Evolutionary conservation across 1,139 yeast genomes (phyloP), one percentile per base, ranked within the genome.

Genomic region (Suhomyces panamericanus): DNA sequence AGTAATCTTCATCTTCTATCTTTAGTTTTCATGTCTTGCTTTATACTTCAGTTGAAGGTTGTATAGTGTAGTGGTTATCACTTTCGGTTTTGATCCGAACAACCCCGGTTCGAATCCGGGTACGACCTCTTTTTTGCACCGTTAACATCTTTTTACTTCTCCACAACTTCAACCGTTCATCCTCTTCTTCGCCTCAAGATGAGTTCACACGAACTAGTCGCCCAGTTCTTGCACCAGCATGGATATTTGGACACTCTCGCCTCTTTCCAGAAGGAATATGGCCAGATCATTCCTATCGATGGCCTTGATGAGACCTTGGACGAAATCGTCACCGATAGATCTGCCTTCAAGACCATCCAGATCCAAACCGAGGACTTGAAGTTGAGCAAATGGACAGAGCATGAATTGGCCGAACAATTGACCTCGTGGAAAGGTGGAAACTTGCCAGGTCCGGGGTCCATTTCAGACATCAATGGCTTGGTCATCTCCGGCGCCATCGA

Each of bases 61-160:
- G 70, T 65, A 66, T 71, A 70, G 76, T 70, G 77, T 71, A 71
- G 77, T 67, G 76, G 77, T 70, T 69, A 70, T 70, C 76, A 70
- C 76, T 56, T 62, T 66, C 63, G 75, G 76, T 70, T 70, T 64
- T 70, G 75, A 69, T 83, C 88, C 90, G 83, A 71, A 77, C 81
- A 81, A 85, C 91, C 89, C 89, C 90, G 85, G 91, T 85, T 85
- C 91, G 91, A 85, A 83, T 83, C 91, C 89, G 90, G 90, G 89
- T 81, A 81, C 82, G 89, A 84, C 89, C 90, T 83, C 46, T 57
- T 58, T 74, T 73, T 70, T 66, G 56, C 49, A 28, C 7, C 53
- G 54, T 14, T 28, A 27, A 28, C 39, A 9, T 14, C 27, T 29
- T 17, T 33, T 33, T 29, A 20, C 8, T 3, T 6, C 33, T 33